Percentiles rank a stretch among this genome's conserved stretches.
Evolutionary conservation across 257 asterid species (phyloP).

Genomic region (Ligustrum vulgare): DNA sequence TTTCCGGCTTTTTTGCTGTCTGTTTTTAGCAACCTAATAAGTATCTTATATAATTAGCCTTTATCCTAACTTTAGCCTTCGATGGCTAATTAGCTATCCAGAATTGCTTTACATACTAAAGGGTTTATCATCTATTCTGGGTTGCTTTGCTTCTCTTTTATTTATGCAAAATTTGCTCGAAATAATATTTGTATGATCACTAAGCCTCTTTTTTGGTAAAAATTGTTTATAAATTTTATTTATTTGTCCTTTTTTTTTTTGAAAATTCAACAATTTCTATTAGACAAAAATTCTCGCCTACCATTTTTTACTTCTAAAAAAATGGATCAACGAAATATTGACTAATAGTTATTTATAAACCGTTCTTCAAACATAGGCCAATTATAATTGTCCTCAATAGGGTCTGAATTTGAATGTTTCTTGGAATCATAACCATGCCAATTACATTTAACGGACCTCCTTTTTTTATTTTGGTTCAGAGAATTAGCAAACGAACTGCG

Average conservation of each 20-base stretch:
- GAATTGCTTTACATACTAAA: neutral
- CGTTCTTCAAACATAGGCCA: too few species aligned
- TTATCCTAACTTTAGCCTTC: neutral
- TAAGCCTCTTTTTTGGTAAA: too few species aligned
- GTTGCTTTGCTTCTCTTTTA: neutral
- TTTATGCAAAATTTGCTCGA: neutral
- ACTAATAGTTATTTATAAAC: too few species aligned
- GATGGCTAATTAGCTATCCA: neutral
- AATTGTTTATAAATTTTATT: too few species aligned
- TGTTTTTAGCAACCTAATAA: neutral
- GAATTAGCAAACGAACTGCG: constrained; percentile 67
- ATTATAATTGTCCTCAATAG: too few species aligned
- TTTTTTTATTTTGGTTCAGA: constrained; percentile 40
- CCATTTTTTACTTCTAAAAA: too few species aligned
- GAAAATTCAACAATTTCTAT: too few species aligned
- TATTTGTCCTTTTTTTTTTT: too few species aligned
- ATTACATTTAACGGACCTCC: constrained; percentile 8
- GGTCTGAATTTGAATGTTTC: constrained; percentile 1
- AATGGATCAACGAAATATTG: too few species aligned
- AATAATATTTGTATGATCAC: neutral
- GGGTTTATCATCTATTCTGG: neutral
- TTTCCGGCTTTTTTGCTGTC: neutral
- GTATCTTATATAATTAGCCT: neutral
- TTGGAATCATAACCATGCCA: constrained; percentile 6
- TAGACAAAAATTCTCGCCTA: too few species aligned